Conservation (phyloP, 768 basidiomycete genomes). For the Hericium alpestre region DNA sequence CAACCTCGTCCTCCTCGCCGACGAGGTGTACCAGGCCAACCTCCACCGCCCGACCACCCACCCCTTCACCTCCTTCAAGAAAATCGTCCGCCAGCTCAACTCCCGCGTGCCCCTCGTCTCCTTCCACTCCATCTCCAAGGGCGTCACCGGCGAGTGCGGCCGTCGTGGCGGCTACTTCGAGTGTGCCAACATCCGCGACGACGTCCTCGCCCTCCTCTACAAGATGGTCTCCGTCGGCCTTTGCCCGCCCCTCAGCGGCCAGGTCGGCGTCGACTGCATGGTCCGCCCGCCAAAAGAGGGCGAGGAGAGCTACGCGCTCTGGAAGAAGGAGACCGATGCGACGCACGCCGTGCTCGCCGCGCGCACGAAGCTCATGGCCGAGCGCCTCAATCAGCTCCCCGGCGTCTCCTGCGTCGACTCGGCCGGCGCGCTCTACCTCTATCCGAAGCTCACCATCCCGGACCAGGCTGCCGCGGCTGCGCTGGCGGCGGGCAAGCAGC, state of each 20-base stretch:
- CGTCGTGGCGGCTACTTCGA: conserved; percentile 97
- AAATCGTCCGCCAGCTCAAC: conserved; percentile 55
- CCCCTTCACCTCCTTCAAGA: conserved; percentile 91
- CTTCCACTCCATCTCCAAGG: conserved; percentile 97
- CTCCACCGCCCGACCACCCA: conserved; percentile 58
- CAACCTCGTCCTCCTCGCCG: conserved; percentile 81
- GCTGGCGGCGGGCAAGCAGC: conserved; percentile 55
- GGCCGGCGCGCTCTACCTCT: conserved; percentile 90
- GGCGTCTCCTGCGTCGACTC: conserved; percentile 88
- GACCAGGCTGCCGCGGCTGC: conserved; percentile 67
- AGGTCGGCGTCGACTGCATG: conserved; percentile 90
- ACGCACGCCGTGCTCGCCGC: conserved; percentile 67
- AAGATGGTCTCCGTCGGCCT: conserved; percentile 91
- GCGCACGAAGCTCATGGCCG: conserved; percentile 64
- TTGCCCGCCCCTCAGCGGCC: conserved; percentile 83
- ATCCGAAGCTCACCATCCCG: conserved; percentile 72
- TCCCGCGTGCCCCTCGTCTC: conserved; percentile 80
- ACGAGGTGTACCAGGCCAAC: conserved; percentile 98
- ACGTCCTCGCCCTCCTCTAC: conserved; percentile 80
- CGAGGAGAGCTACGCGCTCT: conserved; percentile 64
- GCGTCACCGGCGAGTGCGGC: conserved; percentile 92
- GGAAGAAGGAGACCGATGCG: conserved; percentile 72
- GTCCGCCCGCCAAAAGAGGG: conserved; percentile 81
- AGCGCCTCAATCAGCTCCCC: conserved; percentile 67
- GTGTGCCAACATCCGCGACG: conserved; percentile 67